phyloP scores from a whole-genome alignment of 2,329 filamentous ascomycete genomes.

The Huntiella bhutanensis region DNA sequence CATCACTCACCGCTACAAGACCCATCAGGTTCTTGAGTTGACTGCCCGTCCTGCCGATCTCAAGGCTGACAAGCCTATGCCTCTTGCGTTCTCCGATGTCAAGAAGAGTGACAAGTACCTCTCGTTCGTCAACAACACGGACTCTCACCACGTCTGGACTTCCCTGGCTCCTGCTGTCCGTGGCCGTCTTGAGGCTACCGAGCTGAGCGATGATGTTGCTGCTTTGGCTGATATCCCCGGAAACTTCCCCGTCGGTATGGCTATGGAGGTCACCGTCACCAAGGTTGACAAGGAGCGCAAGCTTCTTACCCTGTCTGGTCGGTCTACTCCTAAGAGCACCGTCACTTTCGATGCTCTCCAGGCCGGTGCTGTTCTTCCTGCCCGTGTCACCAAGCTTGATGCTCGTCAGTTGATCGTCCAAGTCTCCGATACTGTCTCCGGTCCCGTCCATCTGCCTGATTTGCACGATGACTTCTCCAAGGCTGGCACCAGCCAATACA shows the following conservation, averaged over 20 bases:
- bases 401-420: conserved; percentile 74
- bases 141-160: conserved; percentile 67
- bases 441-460: conserved; percentile 64
- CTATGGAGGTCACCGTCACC: conserved; percentile 61
- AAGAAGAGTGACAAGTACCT: conserved; percentile 52
- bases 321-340: conserved; percentile 16
- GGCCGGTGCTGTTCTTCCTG: conserved; percentile 63
- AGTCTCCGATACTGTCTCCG: conserved; percentile 61
- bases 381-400: conserved; percentile 65
- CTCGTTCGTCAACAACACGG: conserved; percentile 82
- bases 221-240: conserved; percentile 54
- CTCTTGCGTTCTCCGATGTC: conserved; percentile 54
- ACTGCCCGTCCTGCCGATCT: conserved; percentile 58
- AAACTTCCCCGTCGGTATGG: conserved; percentile 81
- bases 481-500: conserved; percentile 54
- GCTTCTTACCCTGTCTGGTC: conserved; percentile 56
- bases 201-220: conserved; percentile 73
- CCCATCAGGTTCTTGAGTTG: conserved; percentile 71
- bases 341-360: conserved; percentile 55
- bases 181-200: conserved; percentile 63
- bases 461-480: conserved; percentile 72
- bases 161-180: conserved; percentile 77
- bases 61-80: conserved; percentile 23
- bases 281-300: conserved; percentile 53
- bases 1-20: conserved; percentile 65